Conservation (phyloP, 179 eudicot species). For the Gypsophila paniculata region DNA sequence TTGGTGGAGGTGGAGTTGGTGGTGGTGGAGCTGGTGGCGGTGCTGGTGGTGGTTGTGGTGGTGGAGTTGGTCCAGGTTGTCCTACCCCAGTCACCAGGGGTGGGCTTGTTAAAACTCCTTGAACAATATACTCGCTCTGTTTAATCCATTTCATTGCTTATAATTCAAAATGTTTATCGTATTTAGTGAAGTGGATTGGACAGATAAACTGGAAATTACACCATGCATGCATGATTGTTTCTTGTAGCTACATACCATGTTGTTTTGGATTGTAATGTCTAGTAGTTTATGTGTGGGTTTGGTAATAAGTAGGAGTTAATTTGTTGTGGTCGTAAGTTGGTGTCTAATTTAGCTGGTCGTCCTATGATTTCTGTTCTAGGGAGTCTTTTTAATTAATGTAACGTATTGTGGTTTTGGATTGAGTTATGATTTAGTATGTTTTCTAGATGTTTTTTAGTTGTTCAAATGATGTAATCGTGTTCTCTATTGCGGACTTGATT, state of each 20-base stretch:
- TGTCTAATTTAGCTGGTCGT: not conserved
- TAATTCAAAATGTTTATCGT: too few relatives aligned
- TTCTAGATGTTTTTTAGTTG: too few relatives aligned
- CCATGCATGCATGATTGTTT: not conserved
- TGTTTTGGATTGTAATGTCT: not conserved
- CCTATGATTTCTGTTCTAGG: not conserved
- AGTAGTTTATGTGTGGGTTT: not conserved
- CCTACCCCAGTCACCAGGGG: not conserved
- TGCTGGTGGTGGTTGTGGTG: not conserved
- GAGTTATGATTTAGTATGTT: not conserved
- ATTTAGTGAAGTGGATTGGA: too few relatives aligned
- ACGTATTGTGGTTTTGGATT: not conserved
- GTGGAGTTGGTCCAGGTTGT: constrained; percentile 13
- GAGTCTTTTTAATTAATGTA: not conserved
- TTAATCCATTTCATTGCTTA: too few relatives aligned
- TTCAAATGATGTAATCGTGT: too few relatives aligned
- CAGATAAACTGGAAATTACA: not conserved
- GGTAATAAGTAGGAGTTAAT: not conserved
- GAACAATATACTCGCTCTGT: not conserved
- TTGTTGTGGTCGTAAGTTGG: not conserved
- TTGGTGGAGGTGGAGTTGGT: not conserved
- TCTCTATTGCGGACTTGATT: too few relatives aligned
- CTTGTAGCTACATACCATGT: not conserved
- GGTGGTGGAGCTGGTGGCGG: not conserved
- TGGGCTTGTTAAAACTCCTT: constrained; percentile 20